Evolutionary conservation across 768 basidiomycete genomes (phyloP).

Genomic region (Macrolepiota dolichaula): DNA sequence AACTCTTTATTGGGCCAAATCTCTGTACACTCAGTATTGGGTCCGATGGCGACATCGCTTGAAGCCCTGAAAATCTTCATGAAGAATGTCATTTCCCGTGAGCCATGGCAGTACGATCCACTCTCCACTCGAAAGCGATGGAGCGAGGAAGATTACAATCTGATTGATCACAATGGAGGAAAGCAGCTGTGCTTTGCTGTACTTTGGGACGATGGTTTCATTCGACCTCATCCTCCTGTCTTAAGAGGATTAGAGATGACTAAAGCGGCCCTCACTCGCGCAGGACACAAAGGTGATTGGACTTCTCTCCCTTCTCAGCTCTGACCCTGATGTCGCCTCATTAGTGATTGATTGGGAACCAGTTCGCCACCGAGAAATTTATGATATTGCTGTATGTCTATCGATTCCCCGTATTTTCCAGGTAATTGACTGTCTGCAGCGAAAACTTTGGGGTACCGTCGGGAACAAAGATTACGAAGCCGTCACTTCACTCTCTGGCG

Average conservation of each 20-base stretch:
- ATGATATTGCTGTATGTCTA: slow-evolving; percentile 19
- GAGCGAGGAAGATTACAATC: slow-evolving; percentile 54
- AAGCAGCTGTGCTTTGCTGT: slow-evolving; percentile 53
- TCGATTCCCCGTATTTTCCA: neutral
- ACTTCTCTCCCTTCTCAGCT: neutral
- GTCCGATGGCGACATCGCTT: slow-evolving; percentile 62
- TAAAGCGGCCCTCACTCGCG: slow-evolving; percentile 52
- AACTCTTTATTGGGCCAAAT: slow-evolving; percentile 74
- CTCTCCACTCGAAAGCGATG: slow-evolving; percentile 54
- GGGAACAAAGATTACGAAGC: slow-evolving; percentile 42
- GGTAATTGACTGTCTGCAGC: slow-evolving; percentile 20
- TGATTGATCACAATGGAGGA: slow-evolving; percentile 58
- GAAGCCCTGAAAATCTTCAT: slow-evolving; percentile 64
- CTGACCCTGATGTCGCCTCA: neutral
- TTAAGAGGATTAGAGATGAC: slow-evolving; percentile 53
- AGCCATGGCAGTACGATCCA: slow-evolving; percentile 71
- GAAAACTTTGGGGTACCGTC: slow-evolving; percentile 43
- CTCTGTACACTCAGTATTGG: slow-evolving; percentile 66
- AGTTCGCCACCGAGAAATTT: slow-evolving; percentile 46
- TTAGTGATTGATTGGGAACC: slow-evolving; percentile 72
- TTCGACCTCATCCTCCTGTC: slow-evolving; percentile 64
- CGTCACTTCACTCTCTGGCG: slow-evolving; percentile 38
- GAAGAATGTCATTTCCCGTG: slow-evolving; percentile 52
- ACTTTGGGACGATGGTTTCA: slow-evolving; percentile 63
- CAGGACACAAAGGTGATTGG: slow-evolving; percentile 59